Evolutionary conservation across 176 grass and related monocot species (phyloP), one percentile per base, ranked within the genome.

Genomic region (Phoenix roebelenii): DNA sequence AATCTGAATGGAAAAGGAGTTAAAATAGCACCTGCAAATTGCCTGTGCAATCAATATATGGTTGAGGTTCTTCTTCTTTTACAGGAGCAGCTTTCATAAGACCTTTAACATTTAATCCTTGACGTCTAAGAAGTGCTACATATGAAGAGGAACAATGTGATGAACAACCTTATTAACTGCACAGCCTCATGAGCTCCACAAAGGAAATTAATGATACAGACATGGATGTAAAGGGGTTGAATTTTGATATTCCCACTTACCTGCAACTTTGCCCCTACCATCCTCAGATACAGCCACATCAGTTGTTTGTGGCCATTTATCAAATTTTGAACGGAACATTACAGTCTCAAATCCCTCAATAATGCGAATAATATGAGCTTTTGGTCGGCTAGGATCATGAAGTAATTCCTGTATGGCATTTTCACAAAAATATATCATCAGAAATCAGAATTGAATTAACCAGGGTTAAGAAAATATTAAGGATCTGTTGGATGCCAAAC

Each of bases 261-360:
- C 87, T 80, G 93, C 84, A 54, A 98, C 93, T 98, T 98, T 98
- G 64, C 93, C 87, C 82, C 93, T 87, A 51, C 87, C 86, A 74
- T 98, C 93, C 18, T 92, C 87, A 18, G 93, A 98, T 44, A 98
- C 93, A 61, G 86, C 73, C 64, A 83, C 87, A 35, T 92, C 84
- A 75, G 81, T 86, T 83, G 75, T 90, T 71, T 98, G 85, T 17
- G 93, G 93, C 93, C 93, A 98, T 76, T 80, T 85, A 74, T 75
- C 65, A 67, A 98, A 98, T 51, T 92, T 92, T 60, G 87, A 92
- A 74, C 82, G 74, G 62, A 98, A 98, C 19, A 72, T 69, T 59
- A 77, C 76, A 5, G 93, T 98, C 81, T 98, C 93, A 64, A 88
- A 98, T 78, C 93, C 93, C 73, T 98, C 93, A 78, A 98, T 98